These are phyloP conservation scores for Ceratobasidium sp. DNA, from an alignment of 1,284 basidiomycete genomes.

Conservation along the genomic window DNA sequence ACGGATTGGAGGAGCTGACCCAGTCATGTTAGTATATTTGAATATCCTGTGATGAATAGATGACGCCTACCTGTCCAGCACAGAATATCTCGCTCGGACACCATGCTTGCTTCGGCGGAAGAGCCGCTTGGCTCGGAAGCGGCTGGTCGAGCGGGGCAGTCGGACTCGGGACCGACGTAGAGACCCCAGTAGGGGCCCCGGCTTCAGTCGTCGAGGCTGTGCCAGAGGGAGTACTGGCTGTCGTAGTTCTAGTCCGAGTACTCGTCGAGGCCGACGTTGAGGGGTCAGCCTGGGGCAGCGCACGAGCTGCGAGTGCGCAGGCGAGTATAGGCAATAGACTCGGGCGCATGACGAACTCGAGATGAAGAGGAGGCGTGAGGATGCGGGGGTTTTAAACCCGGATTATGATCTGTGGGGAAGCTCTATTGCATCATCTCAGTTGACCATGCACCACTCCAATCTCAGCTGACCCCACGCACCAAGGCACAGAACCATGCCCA, in stretches of 20 bases:
- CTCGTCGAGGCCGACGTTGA: neutral
- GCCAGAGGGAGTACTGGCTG: neutral
- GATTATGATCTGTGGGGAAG: too few relatives aligned
- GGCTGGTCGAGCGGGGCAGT: slow-evolving; percentile 67
- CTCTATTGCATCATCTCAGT: too few relatives aligned
- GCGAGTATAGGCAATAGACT: slow-evolving; percentile 11
- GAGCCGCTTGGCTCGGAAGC: slow-evolving; percentile 76
- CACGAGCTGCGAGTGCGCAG: slow-evolving; percentile 32
- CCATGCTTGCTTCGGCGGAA: slow-evolving; percentile 81
- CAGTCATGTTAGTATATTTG: too few relatives aligned
- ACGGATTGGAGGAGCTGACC: slow-evolving; percentile 85
- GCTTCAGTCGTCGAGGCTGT: slow-evolving; percentile 30
- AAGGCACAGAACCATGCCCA: too few relatives aligned
- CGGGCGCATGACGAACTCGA: slow-evolving; percentile 15
- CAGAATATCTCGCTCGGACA: slow-evolving; percentile 85
- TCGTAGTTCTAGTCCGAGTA: neutral
- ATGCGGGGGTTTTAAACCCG: too few relatives aligned
- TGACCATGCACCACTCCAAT: too few relatives aligned
- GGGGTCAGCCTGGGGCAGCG: slow-evolving; percentile 39
- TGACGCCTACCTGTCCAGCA: slow-evolving; percentile 63
- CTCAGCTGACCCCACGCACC: too few relatives aligned
- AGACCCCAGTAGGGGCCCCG: slow-evolving; percentile 54
- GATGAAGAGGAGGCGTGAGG: too few relatives aligned
- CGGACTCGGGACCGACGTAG: slow-evolving; percentile 77
- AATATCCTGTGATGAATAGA: too few relatives aligned